A percentile compares a stretch with the other conserved stretches of the same genome.
Conservation (phyloP, 306 rosid genomes). For the Quercus agrifolia region DNA sequence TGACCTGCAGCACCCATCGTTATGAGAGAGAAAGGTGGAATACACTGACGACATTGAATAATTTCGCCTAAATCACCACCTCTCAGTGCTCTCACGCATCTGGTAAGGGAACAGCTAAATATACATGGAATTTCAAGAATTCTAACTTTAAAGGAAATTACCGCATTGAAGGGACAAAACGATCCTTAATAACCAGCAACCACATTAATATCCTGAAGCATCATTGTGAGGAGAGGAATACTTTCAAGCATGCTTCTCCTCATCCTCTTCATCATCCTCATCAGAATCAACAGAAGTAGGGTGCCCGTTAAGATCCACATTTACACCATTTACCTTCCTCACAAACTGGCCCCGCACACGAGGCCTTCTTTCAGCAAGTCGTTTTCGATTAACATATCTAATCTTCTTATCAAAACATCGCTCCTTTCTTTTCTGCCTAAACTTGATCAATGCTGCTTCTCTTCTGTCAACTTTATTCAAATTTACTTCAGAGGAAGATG, state of each 20-base stretch:
- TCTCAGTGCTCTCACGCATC: conserved; percentile 9
- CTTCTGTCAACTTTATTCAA: conserved; percentile 76
- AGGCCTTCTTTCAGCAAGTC: conserved; percentile 88
- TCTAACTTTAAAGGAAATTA: conserved; percentile 6
- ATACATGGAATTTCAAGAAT: conserved; percentile 8
- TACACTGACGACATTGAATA: too few relatives aligned
- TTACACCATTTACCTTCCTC: conserved; percentile 68
- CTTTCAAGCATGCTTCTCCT: conserved; percentile 34
- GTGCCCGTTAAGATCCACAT: conserved; percentile 85
- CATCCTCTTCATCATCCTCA: conserved; percentile 74
- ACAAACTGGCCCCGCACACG: conserved; percentile 94
- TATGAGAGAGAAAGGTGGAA: too few relatives aligned
- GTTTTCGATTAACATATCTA: conserved; percentile 79
- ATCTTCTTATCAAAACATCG: conserved; percentile 96
- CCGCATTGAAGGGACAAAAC: not conserved
- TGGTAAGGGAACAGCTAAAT: not conserved
- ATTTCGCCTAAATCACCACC: not conserved
- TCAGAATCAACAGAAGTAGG: conserved; percentile 66
- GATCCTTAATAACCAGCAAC: not conserved
- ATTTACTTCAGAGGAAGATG: conserved; percentile 56
- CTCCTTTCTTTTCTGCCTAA: conserved; percentile 94
- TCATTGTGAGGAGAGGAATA: conserved; percentile 34
- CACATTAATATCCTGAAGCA: conserved; percentile 26
- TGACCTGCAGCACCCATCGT: too few relatives aligned
- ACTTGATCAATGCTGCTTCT: conserved; percentile 94